Percentiles rank a stretch among this genome's conserved stretches.
Evolutionary conservation across 805 yeast genomes (phyloP).

Genomic region (Saccharomyces paradoxus): DNA sequence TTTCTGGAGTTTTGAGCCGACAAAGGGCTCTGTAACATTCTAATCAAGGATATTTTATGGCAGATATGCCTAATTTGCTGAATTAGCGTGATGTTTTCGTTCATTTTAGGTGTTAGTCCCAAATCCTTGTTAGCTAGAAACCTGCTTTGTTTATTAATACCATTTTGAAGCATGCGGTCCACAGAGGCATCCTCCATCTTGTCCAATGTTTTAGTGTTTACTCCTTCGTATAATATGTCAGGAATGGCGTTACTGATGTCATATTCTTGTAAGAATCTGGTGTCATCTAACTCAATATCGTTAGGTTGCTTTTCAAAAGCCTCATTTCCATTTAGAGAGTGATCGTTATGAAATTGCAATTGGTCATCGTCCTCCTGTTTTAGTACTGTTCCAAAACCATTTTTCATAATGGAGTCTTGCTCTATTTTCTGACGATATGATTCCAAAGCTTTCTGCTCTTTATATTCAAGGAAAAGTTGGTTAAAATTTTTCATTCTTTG

Average conservation of each 20-base stretch:
- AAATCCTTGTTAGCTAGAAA: constrained; percentile 36
- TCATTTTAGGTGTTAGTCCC: constrained; percentile 55
- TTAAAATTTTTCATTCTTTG: constrained; percentile 55
- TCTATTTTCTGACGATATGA: constrained; percentile 21
- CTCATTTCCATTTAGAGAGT: constrained; percentile 5
- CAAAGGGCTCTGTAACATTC: constrained; percentile 64
- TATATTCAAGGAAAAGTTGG: constrained; percentile 26
- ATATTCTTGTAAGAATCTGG: constrained; percentile 69
- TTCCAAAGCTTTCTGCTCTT: constrained; percentile 26
- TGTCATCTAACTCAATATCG: constrained; percentile 44
- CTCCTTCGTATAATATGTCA: constrained; percentile 45
- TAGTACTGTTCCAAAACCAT: constrained; percentile 26
- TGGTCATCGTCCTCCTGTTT: constrained; percentile 30
- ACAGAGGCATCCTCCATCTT: constrained; percentile 38
- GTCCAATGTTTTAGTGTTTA: constrained; percentile 40
- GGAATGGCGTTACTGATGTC: constrained; percentile 81
- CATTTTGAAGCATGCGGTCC: constrained; percentile 33
- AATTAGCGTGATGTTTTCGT: constrained; percentile 64
- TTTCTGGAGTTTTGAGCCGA: constrained; percentile 13
- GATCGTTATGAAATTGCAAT: constrained; percentile 3
- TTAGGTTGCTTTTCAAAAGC: constrained; percentile 35
- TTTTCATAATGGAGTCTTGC: constrained; percentile 34
- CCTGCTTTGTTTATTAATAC: constrained; percentile 30
- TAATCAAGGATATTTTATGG: constrained; percentile 75
- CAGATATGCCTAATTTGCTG: constrained; percentile 85